phyloP scores from a whole-genome alignment of 805 yeast species.

The Metschnikowia baotianmanensis region DNA sequence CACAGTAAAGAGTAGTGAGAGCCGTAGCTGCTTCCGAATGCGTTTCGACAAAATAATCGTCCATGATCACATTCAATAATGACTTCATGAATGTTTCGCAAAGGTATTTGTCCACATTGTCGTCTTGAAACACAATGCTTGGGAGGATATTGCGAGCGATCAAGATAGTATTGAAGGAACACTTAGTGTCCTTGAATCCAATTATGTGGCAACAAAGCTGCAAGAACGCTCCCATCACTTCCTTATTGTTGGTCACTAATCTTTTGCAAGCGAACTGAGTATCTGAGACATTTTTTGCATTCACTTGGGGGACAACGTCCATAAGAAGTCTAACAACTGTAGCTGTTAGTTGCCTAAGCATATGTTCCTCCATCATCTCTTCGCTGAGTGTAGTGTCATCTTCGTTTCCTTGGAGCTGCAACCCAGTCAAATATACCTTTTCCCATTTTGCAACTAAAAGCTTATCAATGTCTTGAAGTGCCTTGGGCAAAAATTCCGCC shows the following conservation, averaged over 20 bases:
- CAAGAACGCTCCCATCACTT: constrained; percentile 73
- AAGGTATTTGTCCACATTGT: constrained; percentile 69
- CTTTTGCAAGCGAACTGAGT: constrained; percentile 66
- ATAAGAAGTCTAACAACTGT: constrained; percentile 83
- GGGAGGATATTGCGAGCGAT: constrained; percentile 72
- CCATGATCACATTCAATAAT: constrained; percentile 62
- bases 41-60: constrained; percentile 78
- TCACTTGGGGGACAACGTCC: constrained; percentile 81
- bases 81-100: constrained; percentile 68
- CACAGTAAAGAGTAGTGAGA: constrained; percentile 73
- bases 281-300: constrained; percentile 49
- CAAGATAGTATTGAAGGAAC: constrained; percentile 86
- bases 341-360: constrained; percentile 88
- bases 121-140: constrained; percentile 65
- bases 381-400: constrained; percentile 87
- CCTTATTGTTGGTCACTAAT: constrained; percentile 61
- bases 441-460: constrained; percentile 79
- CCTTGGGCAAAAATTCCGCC: constrained; percentile 73
- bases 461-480: constrained; percentile 68
- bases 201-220: constrained; percentile 73
- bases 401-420: constrained; percentile 55
- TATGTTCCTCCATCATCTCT: constrained; percentile 97
- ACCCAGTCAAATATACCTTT: constrained; percentile 55
- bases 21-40: constrained; percentile 92
- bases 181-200: constrained; percentile 82